Evolutionary conservation across 1,284 basidiomycete species (phyloP).

Genomic region (Cutaneotrichosporon dermatis): DNA sequence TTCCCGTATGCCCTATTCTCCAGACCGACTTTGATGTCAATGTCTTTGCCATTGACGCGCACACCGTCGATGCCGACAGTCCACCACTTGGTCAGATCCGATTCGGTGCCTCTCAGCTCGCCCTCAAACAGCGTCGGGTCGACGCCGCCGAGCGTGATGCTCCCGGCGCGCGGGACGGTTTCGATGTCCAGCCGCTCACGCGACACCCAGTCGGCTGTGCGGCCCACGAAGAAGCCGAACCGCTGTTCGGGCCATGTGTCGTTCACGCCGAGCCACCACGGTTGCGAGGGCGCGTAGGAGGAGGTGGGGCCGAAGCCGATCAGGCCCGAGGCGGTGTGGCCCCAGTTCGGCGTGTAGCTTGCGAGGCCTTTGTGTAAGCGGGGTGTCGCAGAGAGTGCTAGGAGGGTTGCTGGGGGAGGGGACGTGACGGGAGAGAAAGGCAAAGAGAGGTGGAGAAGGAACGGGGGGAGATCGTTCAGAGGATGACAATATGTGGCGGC

Average conservation of each 20-base stretch:
- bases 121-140: neutral
- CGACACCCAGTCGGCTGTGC: neutral
- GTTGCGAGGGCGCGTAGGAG: neutral
- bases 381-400: too few species aligned
- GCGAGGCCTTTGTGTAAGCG: neutral
- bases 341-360: neutral
- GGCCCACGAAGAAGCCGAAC: neutral
- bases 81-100: conserved; percentile 24
- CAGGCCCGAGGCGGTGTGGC: neutral
- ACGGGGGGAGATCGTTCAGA: neutral
- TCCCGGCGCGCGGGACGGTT: neutral
- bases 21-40: neutral
- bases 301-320: neutral
- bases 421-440: too few species aligned
- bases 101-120: conserved; percentile 41
- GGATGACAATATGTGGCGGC: neutral
- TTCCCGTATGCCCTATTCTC: neutral
- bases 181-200: neutral
- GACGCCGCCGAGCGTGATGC: conserved; percentile 2
- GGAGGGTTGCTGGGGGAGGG: too few species aligned
- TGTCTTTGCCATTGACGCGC: neutral
- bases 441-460: too few species aligned
- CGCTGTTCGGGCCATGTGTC: neutral
- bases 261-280: neutral
- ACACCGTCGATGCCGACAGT: neutral